phyloP scores from a whole-genome alignment of 441 rosid genomes.

The Adansonia grandidieri region DNA sequence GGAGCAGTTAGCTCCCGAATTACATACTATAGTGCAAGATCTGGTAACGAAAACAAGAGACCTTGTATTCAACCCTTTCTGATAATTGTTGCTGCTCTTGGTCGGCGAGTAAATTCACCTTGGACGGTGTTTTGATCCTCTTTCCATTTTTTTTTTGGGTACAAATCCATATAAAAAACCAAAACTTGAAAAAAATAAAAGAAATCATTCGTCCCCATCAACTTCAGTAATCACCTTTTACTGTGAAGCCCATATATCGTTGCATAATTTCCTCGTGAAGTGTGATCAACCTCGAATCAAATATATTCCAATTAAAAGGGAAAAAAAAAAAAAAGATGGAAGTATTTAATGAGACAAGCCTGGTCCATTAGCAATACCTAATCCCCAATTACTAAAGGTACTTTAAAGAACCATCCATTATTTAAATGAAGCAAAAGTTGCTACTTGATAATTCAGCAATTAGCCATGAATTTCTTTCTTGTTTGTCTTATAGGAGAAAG shows the following conservation, averaged over 20 bases:
- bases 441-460: background rate
- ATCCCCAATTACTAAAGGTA: conserved; percentile 7
- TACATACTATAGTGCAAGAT: conserved; percentile 69
- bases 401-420: background rate
- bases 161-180: background rate
- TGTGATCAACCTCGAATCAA: background rate
- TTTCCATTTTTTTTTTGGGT: background rate
- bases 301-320: background rate
- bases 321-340: background rate
- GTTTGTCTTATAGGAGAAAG: background rate
- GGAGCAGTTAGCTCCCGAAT: conserved; percentile 66
- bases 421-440: background rate
- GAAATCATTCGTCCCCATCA: background rate
- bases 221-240: background rate
- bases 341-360: background rate
- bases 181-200: background rate
- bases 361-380: conserved; percentile 8
- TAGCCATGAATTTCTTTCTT: background rate
- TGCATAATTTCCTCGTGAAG: background rate
- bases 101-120: conserved; percentile 67
- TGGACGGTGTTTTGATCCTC: conserved; percentile 42
- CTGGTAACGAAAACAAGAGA: conserved; percentile 68
- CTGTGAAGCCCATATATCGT: background rate
- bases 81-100: conserved; percentile 67
- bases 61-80: conserved; percentile 72